Base-by-base conservation (phyloP, 257 asterid species). In the Nicotiana noctiflora region DNA sequence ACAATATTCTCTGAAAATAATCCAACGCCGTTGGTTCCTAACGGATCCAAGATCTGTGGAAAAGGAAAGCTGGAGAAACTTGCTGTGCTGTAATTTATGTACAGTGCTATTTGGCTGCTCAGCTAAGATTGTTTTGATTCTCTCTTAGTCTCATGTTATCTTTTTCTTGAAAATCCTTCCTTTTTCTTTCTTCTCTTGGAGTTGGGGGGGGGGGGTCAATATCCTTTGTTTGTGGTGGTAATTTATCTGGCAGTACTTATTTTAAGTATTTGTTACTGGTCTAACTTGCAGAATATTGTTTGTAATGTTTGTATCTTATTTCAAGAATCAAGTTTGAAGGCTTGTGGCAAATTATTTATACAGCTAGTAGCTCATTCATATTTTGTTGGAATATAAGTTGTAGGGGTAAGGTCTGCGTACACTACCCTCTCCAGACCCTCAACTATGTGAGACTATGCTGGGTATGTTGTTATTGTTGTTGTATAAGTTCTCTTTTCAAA, bases 61-160 rank as follows among this genome's bases (percentile, higher is more conserved):
- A 76, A 82, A 84, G 75, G 86, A 63, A 63, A 75, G 84, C 72
- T 53, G 88, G 78, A 81, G 86, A 81, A 52, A 82, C 80, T 84
- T 80, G 85, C 81, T 79, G 82, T 86, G 85, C 84, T 84, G 89
- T 88, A 84, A 86, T 87, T 92, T 87, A 86, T 92, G 97, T 89
- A 92, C 92, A 89, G 92, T 86, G 87, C 86, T 85, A 77, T 77
- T 81, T 89, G 89, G 84, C 85, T 84, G 86, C 86, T 83, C 84
- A 85, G 78, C 79, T 79, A 79, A 76, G 83, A 61, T 81, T 49
- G 78, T 72, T 72, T 25, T 27, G 78, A 8, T 7, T 70, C 77
- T 40, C 57, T 70, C 18, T 51, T 4, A n/a, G 6, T 68, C n/a
- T 70, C 34, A 40, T 44, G 32, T 70, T 37, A 34, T 9, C 29